phyloP scores from a whole-genome alignment of 23 red algal species.

The Agarophyton chilense region DNA sequence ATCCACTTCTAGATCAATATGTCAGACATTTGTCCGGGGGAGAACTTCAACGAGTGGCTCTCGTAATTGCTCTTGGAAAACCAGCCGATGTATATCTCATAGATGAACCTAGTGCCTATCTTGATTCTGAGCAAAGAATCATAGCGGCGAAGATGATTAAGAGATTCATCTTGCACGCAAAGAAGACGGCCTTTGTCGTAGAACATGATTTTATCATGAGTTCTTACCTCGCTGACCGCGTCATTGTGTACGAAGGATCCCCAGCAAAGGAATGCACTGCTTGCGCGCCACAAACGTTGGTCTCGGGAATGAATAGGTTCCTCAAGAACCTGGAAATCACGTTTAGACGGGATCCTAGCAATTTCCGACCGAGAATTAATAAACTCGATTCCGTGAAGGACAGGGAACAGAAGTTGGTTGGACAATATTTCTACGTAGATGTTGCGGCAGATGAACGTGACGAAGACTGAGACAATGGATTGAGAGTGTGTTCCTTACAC shows the following conservation, averaged over 20 bases:
- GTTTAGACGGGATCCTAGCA: conserved; percentile 94
- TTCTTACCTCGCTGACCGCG: conserved; percentile 93
- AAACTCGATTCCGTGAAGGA: conserved; percentile 97
- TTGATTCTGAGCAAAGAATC: conserved; percentile 99
- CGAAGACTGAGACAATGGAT: conserved; percentile 27
- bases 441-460: conserved; percentile 61
- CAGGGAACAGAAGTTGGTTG: conserved; percentile 88
- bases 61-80: conserved; percentile 95
- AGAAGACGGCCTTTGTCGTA: conserved; percentile 96
- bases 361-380: conserved; percentile 98
- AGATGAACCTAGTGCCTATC: conserved; percentile 96
- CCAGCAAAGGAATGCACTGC: conserved; percentile 82
- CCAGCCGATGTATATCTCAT: conserved; percentile 97
- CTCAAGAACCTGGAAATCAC: conserved; percentile 96
- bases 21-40: conserved; percentile 97
- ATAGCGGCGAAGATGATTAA: conserved; percentile 97
- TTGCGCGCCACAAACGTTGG: conserved; percentile 77
- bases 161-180: conserved; percentile 96
- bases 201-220: conserved; percentile 99
- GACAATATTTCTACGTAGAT: conserved; percentile 95
- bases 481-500: too few species aligned
- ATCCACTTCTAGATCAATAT: conserved; percentile 90
- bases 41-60: conserved; percentile 96
- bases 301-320: conserved; percentile 97
- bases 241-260: conserved; percentile 94